Base-by-base conservation (phyloP, 2,329 filamentous ascomycete species). In the Stromatinia cepivora region DNA sequence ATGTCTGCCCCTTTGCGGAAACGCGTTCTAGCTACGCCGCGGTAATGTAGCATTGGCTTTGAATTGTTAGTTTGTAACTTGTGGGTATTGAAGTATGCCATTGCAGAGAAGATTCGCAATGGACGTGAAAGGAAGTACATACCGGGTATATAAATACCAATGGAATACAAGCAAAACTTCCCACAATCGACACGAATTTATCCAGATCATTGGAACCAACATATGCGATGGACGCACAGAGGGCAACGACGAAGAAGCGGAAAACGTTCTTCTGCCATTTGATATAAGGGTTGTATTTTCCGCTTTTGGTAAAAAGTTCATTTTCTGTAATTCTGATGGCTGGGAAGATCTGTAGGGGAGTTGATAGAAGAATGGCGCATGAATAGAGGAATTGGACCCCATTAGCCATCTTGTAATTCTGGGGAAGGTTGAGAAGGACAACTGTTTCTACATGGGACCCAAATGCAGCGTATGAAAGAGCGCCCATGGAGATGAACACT, bases 241-340 rank as follows among this genome's bases (percentile, higher is more conserved):
- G 81, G 76, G 92, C 87, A 64, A 98, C 95, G 72, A 97, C 88
- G 78, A 94, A 90, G 84, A 98, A 99, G 67, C 95, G 90, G 84
- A 97, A 99, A 46, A 91, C 83, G 76, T 99, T 99, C 88, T 99
- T 99, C 85, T 98, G 92, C 95, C 95, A 99, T 83, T 99, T 99
- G 84, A 99, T 97, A 78, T 92, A 95, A 0, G 93, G 94, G 78
- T 98, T 97, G 82, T 97, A 97, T 81, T 99, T 99, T 75, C 95
- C 94, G 72, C 93, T 97, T 78, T 91, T 87, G 34, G 92, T 97
- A 80, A 98, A 99, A 9, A 98, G 85, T 74, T 93, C 93, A 75
- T 97, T 97, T 81, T 97, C 94, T 46, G 92, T 93, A 77, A 99
- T 99, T 78, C 94, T 91, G 77, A 99, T 98, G 56, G 95, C 95